A percentile compares a stretch with the other conserved stretches of the same genome.
Conservation (phyloP, 106 monocot genomes). For the Posidonia australis region DNA sequence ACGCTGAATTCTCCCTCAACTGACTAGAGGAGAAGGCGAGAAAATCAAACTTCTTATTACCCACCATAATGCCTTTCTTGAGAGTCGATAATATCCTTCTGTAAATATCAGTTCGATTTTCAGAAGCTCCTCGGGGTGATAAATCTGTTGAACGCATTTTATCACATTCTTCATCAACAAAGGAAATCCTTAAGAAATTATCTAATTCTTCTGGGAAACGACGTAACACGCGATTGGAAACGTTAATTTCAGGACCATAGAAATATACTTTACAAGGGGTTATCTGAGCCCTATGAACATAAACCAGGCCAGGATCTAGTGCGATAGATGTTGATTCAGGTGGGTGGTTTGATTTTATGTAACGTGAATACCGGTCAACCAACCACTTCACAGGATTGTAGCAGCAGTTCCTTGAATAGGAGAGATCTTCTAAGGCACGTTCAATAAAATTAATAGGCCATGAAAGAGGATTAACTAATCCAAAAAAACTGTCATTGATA, state of each 20-base stretch:
- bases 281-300: slow-evolving; percentile 66
- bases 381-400: slow-evolving; percentile 59
- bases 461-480: slow-evolving; percentile 22
- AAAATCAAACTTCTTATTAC: slow-evolving; percentile 83
- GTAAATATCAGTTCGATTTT: slow-evolving; percentile 48
- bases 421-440: slow-evolving; percentile 53
- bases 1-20: slow-evolving; percentile 69
- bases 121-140: slow-evolving; percentile 42
- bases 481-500: slow-evolving; percentile 44
- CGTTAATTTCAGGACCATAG: slow-evolving; percentile 77
- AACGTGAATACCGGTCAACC: slow-evolving; percentile 25
- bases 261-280: slow-evolving; percentile 86
- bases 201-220: slow-evolving; percentile 57
- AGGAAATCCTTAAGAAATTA: slow-evolving; percentile 78
- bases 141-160: slow-evolving; percentile 66
- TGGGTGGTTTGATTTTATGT: slow-evolving; percentile 6
- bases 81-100: slow-evolving; percentile 61
- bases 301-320: slow-evolving; percentile 65
- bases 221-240: slow-evolving; percentile 74
- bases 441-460: slow-evolving; percentile 35
- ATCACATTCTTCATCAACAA: slow-evolving; percentile 94
- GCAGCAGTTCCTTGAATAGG: slow-evolving; percentile 40
- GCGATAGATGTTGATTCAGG: slow-evolving; percentile 27
- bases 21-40: slow-evolving; percentile 98
- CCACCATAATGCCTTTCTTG: slow-evolving; percentile 54